Evolutionary conservation across 495 filamentous ascomycete genomes (phyloP), one percentile per base, ranked within the genome.

Genomic region (Aspergillus bridgeri): DNA sequence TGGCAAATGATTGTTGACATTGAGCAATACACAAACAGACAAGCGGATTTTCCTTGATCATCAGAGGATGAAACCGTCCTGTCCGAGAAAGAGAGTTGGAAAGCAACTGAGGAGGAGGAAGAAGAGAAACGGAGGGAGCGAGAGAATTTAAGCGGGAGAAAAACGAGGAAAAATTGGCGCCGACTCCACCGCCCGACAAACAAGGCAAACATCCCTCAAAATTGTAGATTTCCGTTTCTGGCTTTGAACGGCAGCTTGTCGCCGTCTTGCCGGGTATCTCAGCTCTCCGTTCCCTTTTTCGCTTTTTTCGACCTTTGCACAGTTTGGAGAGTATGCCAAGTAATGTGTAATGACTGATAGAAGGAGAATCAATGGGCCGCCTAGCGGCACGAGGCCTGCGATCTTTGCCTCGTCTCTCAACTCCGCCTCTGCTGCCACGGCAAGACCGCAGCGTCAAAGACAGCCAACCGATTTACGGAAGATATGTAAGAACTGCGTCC

Each of bases 301-400:
- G n/a, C n/a, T n/a, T n/a, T n/a, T n/a, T n/a, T n/a, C n/a, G n/a
- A n/a, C n/a, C n/a, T n/a, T n/a, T n/a, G n/a, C n/a, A 43, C 56
- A 44, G 43, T 33, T 61, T 42, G 42, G 42, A 51, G 54, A 47
- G 50, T 18, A 49, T 56, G 48, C 48, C 49, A 66, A 60, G 54
- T 64, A 53, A 66, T 60, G 45, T 60, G 60, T 64, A 48, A 93
- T 93, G 89, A 79, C 87, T 54, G 94, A 98, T 70, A 83, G 94
- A 71, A 86, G 93, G 74, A 85, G 94, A 59, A 87, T 96, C 70
- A 97, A 97, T 74, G 90, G 89, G 4, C 95, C 94, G 1, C 75
- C 83, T 27, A 87, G 88, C 49, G 85, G 87, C 45, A 96, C 92
- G 20, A 76, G 80, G 29, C 83, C 91, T n/a, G 87, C 89, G 6